Base-by-base conservation (phyloP, 192 early-diverging fungal species). In the Coemansia sp. region DNA sequence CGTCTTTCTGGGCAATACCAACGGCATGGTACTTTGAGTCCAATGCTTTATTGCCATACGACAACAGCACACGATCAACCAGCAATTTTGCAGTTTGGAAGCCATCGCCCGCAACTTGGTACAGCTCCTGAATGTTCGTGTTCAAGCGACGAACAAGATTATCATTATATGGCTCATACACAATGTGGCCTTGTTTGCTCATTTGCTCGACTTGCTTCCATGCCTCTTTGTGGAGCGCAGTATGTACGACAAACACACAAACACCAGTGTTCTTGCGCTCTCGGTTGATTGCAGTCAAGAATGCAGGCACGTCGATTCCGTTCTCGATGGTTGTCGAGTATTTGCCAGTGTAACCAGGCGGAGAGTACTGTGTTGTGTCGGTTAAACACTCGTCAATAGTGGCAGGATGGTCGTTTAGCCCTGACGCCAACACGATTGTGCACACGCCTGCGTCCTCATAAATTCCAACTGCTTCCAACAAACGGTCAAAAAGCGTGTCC, bases 41-140 rank as follows among this genome's bases (percentile, higher is more conserved):
- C 22, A 72, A 45, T 16, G 67, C 35, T 0, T 35, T 56, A 12
- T 60, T 52, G 0, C 29, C 52, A 52, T 75, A 80, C 6, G 56
- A 60, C 0, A 72, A 55, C 39, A 66, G 49, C 0, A 80, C 43
- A n/a, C 71, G 6, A 23, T 80, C 50, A 21, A 66, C 66, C 16
- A 75, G 53, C 1, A 22, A 3, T 12, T 53, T 29, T 6, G 59
- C 45, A 12, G 29, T 64, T 1, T 37, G 56, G 45, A 65, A 74
- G 7, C 66, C 62, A 45, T 80, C 72, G 7, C 77, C 77, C 0
- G 77, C 77, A 39, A 68, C 57, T 72, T 69, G 74, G 25, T 70
- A 69, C 0, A 80, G 63, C 47, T 68, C 57, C 27, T 64, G 65
- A 25, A 80, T 25, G 37, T 60, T 49, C 16, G 69, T 66, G 14